These are phyloP conservation scores for Boletus fagicola DNA, from an alignment of 768 basidiomycete genomes.

Conservation along the genomic window DNA sequence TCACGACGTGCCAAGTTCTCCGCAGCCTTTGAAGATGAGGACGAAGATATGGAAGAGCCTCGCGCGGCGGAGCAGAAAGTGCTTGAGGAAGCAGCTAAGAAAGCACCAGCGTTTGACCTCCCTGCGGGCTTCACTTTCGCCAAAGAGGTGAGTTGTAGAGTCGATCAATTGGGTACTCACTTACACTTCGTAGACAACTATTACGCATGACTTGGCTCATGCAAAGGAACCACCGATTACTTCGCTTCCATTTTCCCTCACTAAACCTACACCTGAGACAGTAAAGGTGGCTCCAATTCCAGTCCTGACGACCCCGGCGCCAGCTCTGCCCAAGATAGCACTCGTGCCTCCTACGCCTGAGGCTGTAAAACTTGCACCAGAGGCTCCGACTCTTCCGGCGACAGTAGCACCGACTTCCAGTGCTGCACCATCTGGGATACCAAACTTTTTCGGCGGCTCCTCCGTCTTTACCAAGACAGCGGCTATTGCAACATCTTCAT, in stretches of 20 bases:
- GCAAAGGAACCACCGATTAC: conserved; percentile 68
- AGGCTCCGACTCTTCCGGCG: background rate
- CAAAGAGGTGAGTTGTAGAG: conserved; percentile 46
- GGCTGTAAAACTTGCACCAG: conserved; percentile 17
- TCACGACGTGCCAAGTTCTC: conserved; percentile 59
- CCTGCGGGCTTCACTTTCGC: conserved; percentile 68
- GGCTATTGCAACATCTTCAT: conserved; percentile 13
- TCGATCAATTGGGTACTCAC: background rate
- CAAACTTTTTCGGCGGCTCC: conserved; percentile 65
- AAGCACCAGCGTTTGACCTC: conserved; percentile 55
- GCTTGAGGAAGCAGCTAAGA: conserved; percentile 56
- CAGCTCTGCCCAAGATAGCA: conserved; percentile 23
- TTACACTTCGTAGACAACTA: conserved; percentile 29
- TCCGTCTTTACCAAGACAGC: conserved; percentile 43
- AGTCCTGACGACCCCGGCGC: conserved; percentile 11
- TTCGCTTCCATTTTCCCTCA: conserved; percentile 63
- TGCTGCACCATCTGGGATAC: conserved; percentile 35
- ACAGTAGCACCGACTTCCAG: conserved; percentile 8
- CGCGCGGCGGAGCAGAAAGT: conserved; percentile 43
- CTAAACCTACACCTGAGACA: conserved; percentile 32
- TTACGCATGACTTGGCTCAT: conserved; percentile 40
- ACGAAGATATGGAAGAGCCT: conserved; percentile 41
- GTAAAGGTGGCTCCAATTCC: conserved; percentile 15
- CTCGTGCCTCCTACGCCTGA: conserved; percentile 30
- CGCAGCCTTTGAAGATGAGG: conserved; percentile 56